A percentile compares a stretch with the other conserved stretches of the same genome.
Evolutionary conservation across 768 basidiomycete species (phyloP).

Genomic region (Leccinum obscurum): DNA sequence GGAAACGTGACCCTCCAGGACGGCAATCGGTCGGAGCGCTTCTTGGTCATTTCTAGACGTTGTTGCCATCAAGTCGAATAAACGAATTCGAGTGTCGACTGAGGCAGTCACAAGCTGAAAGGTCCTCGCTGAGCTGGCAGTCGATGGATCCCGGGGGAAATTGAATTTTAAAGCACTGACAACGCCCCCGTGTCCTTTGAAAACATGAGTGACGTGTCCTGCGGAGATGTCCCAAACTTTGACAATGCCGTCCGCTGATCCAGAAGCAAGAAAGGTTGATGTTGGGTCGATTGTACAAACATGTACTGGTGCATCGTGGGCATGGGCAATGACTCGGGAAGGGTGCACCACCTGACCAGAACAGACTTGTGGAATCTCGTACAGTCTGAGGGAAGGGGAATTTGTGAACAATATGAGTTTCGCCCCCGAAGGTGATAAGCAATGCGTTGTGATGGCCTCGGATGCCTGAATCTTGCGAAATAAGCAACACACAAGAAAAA

Average conservation of each 20-base stretch:
- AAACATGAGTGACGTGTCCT: conserved; percentile 90
- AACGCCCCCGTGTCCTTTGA: conserved; percentile 97
- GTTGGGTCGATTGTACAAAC: conserved; percentile 83
- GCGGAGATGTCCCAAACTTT: conserved; percentile 93
- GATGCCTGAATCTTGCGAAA: conserved; percentile 62
- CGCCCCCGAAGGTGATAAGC: conserved; percentile 72
- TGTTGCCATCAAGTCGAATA: conserved; percentile 81
- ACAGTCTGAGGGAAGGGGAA: conserved; percentile 79
- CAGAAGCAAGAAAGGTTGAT: conserved; percentile 90
- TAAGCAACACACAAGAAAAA: conserved; percentile 4
- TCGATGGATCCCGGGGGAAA: conserved; percentile 63
- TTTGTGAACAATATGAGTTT: conserved; percentile 81
- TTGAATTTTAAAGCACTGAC: conserved; percentile 89
- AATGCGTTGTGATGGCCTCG: conserved; percentile 79
- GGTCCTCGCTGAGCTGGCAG: conserved; percentile 44
- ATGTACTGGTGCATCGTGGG: conserved; percentile 94
- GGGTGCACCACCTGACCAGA: conserved; percentile 60
- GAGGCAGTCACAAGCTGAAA: conserved; percentile 90
- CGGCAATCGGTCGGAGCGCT: conserved; percentile 63
- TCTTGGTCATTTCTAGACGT: conserved; percentile 56
- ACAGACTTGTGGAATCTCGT: conserved; percentile 62
- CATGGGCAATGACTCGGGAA: conserved; percentile 71
- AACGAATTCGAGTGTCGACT: conserved; percentile 87
- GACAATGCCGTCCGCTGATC: conserved; percentile 93
- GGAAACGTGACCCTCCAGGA: conserved; percentile 95